Evolutionary conservation across 1,139 yeast genomes (phyloP).

Genomic region (Suhomyces ambrosiae): DNA sequence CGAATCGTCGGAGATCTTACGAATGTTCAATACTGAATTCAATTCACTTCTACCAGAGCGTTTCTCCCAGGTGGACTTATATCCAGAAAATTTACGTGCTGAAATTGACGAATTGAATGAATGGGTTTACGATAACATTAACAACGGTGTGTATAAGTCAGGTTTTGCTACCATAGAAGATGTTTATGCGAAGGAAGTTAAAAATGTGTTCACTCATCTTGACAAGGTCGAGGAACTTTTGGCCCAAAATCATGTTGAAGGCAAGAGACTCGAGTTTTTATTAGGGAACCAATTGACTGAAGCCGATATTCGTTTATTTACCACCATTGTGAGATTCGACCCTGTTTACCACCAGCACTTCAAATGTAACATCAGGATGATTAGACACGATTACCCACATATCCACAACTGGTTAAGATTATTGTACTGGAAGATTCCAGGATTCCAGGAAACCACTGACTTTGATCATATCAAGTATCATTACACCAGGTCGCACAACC

Average conservation of each 20-base stretch:
- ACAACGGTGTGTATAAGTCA: slow-evolving; percentile 92
- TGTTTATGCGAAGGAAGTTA: slow-evolving; percentile 75
- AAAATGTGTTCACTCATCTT: slow-evolving; percentile 64
- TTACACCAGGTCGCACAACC: slow-evolving; percentile 80
- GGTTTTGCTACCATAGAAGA: slow-evolving; percentile 89
- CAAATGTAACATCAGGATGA: slow-evolving; percentile 85
- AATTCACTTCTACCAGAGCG: slow-evolving; percentile 40
- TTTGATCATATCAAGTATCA: slow-evolving; percentile 89
- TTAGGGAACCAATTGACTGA: slow-evolving; percentile 76
- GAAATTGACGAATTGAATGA: slow-evolving; percentile 76
- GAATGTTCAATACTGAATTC: slow-evolving; percentile 78
- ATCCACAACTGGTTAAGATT: slow-evolving; percentile 79
- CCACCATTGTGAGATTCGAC: slow-evolving; percentile 84
- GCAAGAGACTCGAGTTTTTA: slow-evolving; percentile 46
- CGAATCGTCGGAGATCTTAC: slow-evolving; percentile 85
- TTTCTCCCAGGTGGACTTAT: slow-evolving; percentile 56
- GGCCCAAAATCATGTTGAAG: slow-evolving; percentile 42
- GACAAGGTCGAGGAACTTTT: slow-evolving; percentile 76
- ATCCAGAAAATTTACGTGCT: slow-evolving; percentile 55
- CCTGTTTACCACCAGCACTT: slow-evolving; percentile 93
- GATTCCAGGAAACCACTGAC: slow-evolving; percentile 76
- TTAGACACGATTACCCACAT: slow-evolving; percentile 78
- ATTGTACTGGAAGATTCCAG: slow-evolving; percentile 82
- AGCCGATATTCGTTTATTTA: slow-evolving; percentile 83
- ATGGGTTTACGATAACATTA: slow-evolving; percentile 86